phyloP scores from a whole-genome alignment of 2,329 filamentous ascomycete species.

The Dothistroma septosporum region DNA sequence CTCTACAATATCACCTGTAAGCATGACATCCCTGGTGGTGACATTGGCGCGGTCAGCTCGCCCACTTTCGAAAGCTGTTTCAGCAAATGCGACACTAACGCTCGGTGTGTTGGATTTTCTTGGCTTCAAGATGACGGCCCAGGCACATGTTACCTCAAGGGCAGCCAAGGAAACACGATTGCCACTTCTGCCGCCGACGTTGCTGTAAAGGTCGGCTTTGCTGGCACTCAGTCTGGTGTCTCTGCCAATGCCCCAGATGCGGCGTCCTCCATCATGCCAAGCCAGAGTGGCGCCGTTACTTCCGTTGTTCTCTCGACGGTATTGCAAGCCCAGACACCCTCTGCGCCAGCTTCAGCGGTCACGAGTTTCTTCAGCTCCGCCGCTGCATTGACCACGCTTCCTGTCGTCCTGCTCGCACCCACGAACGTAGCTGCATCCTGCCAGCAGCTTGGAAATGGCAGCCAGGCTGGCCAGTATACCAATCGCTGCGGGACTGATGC shows the following conservation, averaged over 20 bases:
- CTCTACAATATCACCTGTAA: constrained; percentile 11
- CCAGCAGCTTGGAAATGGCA: constrained; percentile 15
- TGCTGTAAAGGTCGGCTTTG: neutral
- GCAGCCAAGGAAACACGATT: constrained; percentile 1
- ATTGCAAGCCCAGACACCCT: neutral
- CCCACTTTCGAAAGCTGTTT: constrained; percentile 12
- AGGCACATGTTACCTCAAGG: constrained; percentile 23
- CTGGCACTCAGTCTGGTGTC: neutral
- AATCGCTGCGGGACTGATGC: constrained; percentile 2
- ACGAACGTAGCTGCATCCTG: constrained; percentile 10
- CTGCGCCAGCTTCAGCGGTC: neutral
- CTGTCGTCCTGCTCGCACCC: neutral
- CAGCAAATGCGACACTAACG: constrained; percentile 13
- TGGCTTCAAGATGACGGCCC: constrained; percentile 16
- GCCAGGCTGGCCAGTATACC: constrained; percentile 10
- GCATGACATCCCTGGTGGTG: constrained; percentile 6
- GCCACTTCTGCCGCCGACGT: constrained; percentile 5
- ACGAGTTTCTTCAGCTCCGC: neutral
- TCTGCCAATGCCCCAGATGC: neutral
- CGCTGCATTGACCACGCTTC: no score
- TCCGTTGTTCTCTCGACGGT: neutral
- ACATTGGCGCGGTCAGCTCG: constrained; percentile 1
- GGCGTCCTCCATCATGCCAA: neutral
- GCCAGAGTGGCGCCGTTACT: neutral
- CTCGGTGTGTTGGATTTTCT: constrained; percentile 20